phyloP scores from a whole-genome alignment of 805 yeast genomes.

The Saturnispora halmiae region DNA sequence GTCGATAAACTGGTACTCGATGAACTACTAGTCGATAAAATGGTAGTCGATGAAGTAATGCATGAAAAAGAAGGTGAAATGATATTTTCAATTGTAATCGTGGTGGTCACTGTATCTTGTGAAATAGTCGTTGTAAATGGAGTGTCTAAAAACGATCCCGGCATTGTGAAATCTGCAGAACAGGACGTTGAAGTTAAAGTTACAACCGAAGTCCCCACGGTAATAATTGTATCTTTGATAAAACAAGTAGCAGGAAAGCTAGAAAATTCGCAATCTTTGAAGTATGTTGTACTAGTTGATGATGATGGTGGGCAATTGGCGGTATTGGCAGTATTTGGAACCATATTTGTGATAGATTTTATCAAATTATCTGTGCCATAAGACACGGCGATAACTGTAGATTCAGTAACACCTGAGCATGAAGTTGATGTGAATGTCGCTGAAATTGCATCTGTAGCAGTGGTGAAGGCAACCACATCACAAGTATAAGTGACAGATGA shows the following conservation, averaged over 20 bases:
- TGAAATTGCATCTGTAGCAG: neutral
- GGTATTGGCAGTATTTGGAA: neutral
- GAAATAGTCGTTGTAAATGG: conserved; percentile 5
- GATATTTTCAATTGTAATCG: conserved; percentile 6
- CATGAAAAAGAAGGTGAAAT: conserved; percentile 6
- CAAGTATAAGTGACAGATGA: neutral
- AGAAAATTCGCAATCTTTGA: conserved; percentile 3
- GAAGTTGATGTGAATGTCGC: conserved; percentile 8
- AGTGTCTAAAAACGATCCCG: conserved; percentile 10
- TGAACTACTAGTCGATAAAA: too few species aligned
- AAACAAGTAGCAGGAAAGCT: conserved; percentile 7
- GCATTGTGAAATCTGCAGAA: conserved; percentile 3
- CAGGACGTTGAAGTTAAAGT: conserved; percentile 12
- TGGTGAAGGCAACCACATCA: neutral
- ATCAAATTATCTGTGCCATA: neutral
- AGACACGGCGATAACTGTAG: neutral
- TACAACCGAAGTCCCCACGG: conserved; percentile 8
- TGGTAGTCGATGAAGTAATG: too few species aligned
- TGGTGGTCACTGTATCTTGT: neutral
- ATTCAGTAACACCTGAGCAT: conserved; percentile 7
- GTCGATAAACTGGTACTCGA: too few species aligned
- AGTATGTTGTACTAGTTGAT: neutral
- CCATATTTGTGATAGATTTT: conserved; percentile 6
- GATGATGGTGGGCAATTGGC: conserved; percentile 10
- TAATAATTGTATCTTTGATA: conserved; percentile 8